These are phyloP conservation scores for Suhomyces sp. DNA, from an alignment of 805 yeast species.

Conservation along the genomic window DNA sequence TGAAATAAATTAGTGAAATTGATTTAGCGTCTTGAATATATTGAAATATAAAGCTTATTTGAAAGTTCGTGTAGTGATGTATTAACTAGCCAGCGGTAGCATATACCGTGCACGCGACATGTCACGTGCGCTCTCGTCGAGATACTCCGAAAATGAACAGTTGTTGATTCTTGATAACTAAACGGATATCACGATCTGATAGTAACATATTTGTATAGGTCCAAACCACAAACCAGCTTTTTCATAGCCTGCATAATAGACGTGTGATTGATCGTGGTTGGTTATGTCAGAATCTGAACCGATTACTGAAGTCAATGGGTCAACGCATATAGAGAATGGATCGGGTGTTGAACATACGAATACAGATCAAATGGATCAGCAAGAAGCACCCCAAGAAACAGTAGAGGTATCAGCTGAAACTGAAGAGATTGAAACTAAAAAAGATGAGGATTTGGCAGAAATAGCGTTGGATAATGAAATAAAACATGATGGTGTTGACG, in stretches of 20 bases:
- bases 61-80: neutral
- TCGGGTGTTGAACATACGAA: neutral
- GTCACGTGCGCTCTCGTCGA: neutral
- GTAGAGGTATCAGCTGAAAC: neutral
- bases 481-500: neutral
- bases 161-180: neutral
- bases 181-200: neutral
- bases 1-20: neutral
- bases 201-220: neutral
- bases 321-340: neutral
- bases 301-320: neutral
- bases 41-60: neutral
- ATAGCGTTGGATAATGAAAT: neutral
- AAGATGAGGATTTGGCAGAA: neutral
- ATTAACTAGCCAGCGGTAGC: neutral
- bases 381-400: slow-evolving; percentile 1
- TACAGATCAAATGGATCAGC: neutral
- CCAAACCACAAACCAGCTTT: neutral
- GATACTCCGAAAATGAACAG: neutral
- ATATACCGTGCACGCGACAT: neutral
- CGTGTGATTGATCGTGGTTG: neutral
- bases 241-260: neutral
- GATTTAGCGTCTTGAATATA: neutral
- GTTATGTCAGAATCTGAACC: neutral
- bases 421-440: neutral